Evolutionary conservation across 1,139 yeast genomes (phyloP).

Genomic region (Eremothecium sinecaudum): DNA sequence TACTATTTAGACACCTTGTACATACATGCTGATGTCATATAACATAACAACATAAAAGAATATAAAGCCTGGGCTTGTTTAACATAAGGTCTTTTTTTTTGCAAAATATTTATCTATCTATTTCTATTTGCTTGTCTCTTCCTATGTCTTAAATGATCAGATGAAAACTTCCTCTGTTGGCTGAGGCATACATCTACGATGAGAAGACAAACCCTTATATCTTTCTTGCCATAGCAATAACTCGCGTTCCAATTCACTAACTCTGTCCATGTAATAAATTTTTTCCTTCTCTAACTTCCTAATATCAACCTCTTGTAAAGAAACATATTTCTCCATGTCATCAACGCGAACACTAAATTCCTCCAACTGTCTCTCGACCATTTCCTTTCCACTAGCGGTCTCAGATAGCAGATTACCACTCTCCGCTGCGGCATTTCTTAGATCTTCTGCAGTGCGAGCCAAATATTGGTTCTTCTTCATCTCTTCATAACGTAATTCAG

Average conservation of each 20-base stretch:
- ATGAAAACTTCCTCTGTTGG: constrained; percentile 24
- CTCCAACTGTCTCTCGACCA: constrained; percentile 32
- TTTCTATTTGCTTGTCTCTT: no score
- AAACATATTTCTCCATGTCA: constrained; percentile 31
- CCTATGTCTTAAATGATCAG: constrained; percentile 11
- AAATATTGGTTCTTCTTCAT: constrained; percentile 31
- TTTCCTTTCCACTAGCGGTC: constrained; percentile 32
- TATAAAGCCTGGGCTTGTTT: no score
- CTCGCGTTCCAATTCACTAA: constrained; percentile 52
- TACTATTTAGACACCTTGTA: no score
- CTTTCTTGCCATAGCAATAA: constrained; percentile 51
- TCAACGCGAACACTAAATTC: constrained; percentile 26
- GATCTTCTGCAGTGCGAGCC: constrained; percentile 32
- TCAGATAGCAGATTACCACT: constrained; percentile 24
- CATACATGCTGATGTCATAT: no score
- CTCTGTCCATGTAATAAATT: constrained; percentile 28
- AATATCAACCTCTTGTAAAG: constrained; percentile 31
- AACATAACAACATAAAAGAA: no score
- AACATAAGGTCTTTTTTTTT: no score
- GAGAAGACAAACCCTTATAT: constrained; percentile 29
- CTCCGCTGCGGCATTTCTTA: constrained; percentile 22
- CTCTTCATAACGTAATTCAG: constrained; percentile 30
- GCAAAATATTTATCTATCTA: no score
- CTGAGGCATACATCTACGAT: constrained; percentile 15
- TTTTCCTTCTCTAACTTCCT: constrained; percentile 30